phyloP scores from a whole-genome alignment of 768 basidiomycete species.

The Lentinula boryana region DNA sequence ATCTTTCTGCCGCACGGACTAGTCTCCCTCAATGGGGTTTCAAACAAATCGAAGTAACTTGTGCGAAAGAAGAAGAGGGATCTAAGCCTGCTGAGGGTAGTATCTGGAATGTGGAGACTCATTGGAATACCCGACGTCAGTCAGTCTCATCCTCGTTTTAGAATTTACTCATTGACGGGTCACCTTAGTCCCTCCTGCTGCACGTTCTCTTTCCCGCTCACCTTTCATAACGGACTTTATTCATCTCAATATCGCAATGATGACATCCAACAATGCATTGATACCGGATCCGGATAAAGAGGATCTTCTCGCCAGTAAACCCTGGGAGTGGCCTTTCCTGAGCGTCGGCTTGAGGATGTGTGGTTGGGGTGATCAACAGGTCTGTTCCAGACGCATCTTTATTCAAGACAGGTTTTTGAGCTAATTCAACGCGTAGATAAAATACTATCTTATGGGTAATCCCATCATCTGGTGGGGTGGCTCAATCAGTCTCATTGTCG shows the following conservation, averaged over 20 bases:
- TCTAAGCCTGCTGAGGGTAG: constrained; percentile 63
- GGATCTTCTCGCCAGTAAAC: constrained; percentile 91
- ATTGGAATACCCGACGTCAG: constrained; percentile 93
- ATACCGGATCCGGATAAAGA: constrained; percentile 98
- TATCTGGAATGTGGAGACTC: constrained; percentile 98
- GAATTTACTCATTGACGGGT: background rate
- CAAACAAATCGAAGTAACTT: constrained; percentile 96
- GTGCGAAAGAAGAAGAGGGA: constrained; percentile 82
- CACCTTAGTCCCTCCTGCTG: constrained; percentile 68
- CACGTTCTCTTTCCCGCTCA: constrained; percentile 79
- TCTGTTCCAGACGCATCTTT: background rate
- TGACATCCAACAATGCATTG: constrained; percentile 98
- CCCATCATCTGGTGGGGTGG: constrained; percentile 91
- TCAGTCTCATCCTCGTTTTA: constrained; percentile 14
- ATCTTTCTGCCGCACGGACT: constrained; percentile 83
- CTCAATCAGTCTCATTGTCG: constrained; percentile 56
- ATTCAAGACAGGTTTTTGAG: background rate
- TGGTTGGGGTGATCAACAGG: constrained; percentile 74
- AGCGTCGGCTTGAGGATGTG: constrained; percentile 93
- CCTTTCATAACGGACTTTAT: constrained; percentile 97
- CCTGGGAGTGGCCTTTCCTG: constrained; percentile 91
- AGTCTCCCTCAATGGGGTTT: constrained; percentile 97
- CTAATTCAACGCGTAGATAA: constrained; percentile 44
- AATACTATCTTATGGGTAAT: constrained; percentile 93
- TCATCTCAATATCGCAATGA: constrained; percentile 99